Percentiles rank a stretch among this genome's conserved stretches.
These are phyloP conservation scores for Acrodontium crateriforme DNA, from an alignment of 2,329 filamentous ascomycete genomes.

Conservation along the genomic window DNA sequence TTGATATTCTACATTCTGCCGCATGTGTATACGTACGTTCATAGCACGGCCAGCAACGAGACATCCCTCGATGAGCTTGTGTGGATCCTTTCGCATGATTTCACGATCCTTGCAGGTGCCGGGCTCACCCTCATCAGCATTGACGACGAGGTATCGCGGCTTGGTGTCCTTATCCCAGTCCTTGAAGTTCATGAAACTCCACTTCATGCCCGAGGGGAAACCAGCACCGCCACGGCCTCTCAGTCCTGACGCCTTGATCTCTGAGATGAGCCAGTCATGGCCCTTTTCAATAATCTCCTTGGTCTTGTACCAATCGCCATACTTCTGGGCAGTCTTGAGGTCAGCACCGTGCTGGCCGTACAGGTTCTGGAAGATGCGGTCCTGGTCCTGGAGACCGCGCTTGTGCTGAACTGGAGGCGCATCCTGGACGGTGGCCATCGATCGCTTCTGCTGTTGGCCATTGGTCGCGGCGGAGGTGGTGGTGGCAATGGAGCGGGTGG, in stretches of 20 bases:
- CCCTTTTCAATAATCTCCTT: conserved; percentile 97
- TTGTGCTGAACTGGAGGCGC: conserved; percentile 49
- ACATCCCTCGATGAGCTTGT: conserved; percentile 97
- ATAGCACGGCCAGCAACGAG: conserved; percentile 91
- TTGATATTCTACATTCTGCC: background rate
- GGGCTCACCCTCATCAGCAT: conserved; percentile 95
- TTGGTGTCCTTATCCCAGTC: conserved; percentile 97
- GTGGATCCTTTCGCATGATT: conserved; percentile 99
- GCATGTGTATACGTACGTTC: conserved; percentile 42
- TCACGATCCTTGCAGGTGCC: conserved; percentile 99
- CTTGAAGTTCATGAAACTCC: conserved; percentile 98
- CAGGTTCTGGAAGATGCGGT: conserved; percentile 97
- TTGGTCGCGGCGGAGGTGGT: conserved; percentile 5
- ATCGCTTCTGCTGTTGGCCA: conserved; percentile 43
- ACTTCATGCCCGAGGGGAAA: conserved; percentile 97
- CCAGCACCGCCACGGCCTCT: conserved; percentile 93
- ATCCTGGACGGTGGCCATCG: conserved; percentile 48
- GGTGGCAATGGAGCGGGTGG: conserved; percentile 20
- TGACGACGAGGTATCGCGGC: conserved; percentile 92
- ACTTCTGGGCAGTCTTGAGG: conserved; percentile 88
- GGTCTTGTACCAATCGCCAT: conserved; percentile 98
- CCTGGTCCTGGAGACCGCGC: conserved; percentile 86
- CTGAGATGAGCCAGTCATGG: conserved; percentile 95
- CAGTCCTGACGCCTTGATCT: conserved; percentile 92
- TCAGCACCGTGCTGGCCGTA: conserved; percentile 88